Percentiles rank a stretch among this genome's conserved stretches.
phyloP scores from a whole-genome alignment of 2,329 filamentous ascomycete genomes.

The Colletotrichum kahawae region DNA sequence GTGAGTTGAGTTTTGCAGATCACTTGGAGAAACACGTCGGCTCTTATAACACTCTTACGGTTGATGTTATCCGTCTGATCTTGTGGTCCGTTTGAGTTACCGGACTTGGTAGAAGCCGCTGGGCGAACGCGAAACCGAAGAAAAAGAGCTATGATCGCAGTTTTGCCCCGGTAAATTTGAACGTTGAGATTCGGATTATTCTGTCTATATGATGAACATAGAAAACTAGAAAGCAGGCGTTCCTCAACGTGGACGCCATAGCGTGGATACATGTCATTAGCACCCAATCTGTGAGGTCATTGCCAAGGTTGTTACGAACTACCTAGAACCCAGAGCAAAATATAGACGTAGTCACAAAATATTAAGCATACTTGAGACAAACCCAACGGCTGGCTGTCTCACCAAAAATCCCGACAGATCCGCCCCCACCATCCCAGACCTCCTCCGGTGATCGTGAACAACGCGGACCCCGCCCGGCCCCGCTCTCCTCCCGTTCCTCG shows the following conservation, averaged over 20 bases:
- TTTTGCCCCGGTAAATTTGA: neutral
- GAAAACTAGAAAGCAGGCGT: accelerated
- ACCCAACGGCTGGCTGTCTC: neutral
- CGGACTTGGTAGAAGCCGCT: neutral
- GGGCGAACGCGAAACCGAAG: neutral
- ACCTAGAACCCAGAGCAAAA: too few species aligned
- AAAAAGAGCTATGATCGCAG: neutral
- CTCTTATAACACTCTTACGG: neutral
- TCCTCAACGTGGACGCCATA: accelerated
- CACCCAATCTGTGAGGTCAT: neutral
- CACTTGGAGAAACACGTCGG: neutral
- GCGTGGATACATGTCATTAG: accelerated
- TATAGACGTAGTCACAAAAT: neutral
- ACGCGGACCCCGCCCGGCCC: neutral
- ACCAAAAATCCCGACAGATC: neutral
- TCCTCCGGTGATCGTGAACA: neutral
- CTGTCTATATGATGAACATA: accelerated
- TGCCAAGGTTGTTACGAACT: neutral
- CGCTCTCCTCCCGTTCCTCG: neutral
- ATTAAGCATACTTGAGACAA: neutral
- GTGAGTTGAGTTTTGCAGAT: accelerated
- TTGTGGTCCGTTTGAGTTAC: neutral
- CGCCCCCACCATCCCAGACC: neutral
- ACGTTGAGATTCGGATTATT: accelerated
- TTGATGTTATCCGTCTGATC: neutral